Evolutionary conservation across 768 basidiomycete genomes (phyloP).

Genomic region (Cystobasidium ongulense): DNA sequence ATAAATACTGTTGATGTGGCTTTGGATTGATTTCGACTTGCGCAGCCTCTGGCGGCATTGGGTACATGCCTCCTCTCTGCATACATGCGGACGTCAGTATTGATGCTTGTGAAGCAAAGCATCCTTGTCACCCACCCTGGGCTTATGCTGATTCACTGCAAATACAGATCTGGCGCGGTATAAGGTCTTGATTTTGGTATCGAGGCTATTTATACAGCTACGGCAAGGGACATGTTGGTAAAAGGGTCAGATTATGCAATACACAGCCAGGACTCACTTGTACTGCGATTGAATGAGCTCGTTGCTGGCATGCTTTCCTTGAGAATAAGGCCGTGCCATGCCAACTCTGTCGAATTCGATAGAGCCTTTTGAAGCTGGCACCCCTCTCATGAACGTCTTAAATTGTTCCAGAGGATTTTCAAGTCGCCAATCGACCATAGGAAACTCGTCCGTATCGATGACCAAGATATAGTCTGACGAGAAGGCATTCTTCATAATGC

Average conservation of each 20-base stretch:
- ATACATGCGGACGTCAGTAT: background rate
- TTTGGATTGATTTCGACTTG: background rate
- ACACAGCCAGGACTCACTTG: background rate
- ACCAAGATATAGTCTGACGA: background rate
- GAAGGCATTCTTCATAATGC: conserved; percentile 20
- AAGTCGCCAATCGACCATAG: conserved; percentile 9
- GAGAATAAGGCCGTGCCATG: background rate
- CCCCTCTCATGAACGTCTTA: conserved; percentile 2
- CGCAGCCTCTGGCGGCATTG: conserved; percentile 4
- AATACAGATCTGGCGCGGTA: conserved; percentile 1
- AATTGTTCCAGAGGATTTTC: conserved; percentile 1
- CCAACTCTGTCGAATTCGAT: conserved; percentile 1
- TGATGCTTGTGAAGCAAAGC: background rate
- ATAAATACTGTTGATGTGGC: background rate
- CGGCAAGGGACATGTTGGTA: background rate
- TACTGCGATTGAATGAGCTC: conserved; percentile 9
- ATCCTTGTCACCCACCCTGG: background rate
- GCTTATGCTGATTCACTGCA: conserved; percentile 20
- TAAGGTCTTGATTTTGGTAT: conserved; percentile 6
- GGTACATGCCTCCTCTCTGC: conserved; percentile 16
- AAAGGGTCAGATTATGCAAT: background rate
- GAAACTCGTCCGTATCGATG: conserved; percentile 18
- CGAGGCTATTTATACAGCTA: background rate
- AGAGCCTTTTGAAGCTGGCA: conserved; percentile 2
- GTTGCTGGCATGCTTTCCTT: background rate